Percentiles rank a stretch among this genome's conserved stretches.
Conservation (phyloP, 139 green algal species). For the Diplosphaera chodatii region DNA sequence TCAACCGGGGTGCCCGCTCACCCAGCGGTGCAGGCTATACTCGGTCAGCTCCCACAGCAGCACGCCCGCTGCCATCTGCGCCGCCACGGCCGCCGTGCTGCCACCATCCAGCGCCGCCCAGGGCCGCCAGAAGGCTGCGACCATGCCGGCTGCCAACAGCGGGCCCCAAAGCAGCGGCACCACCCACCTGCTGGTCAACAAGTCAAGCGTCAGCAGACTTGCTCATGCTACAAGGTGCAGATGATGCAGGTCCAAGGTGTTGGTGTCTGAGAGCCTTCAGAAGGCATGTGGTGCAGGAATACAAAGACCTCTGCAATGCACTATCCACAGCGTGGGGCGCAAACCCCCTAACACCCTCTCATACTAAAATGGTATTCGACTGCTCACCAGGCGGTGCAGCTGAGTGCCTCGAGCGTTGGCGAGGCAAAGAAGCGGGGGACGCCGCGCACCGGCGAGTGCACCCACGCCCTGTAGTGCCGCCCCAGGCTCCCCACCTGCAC, state of each 20-base stretch:
- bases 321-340: too few relatives aligned
- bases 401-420: slow-evolving; percentile 48
- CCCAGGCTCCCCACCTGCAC: slow-evolving; percentile 63
- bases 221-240: too few relatives aligned
- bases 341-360: too few relatives aligned
- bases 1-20: not conserved
- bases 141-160: slow-evolving; percentile 22
- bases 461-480: slow-evolving; percentile 69
- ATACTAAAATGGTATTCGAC: too few relatives aligned
- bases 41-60: slow-evolving; percentile 81
- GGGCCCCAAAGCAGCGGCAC: slow-evolving; percentile 87
- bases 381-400: slow-evolving; percentile 61
- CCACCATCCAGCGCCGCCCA: not conserved
- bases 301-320: too few relatives aligned
- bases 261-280: too few relatives aligned
- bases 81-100: not conserved
- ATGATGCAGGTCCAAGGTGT: too few relatives aligned
- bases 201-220: not conserved
- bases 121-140: not conserved
- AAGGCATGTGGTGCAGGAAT: too few relatives aligned
- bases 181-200: slow-evolving; percentile 52
- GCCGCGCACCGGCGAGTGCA: slow-evolving; percentile 63
- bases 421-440: slow-evolving; percentile 76
- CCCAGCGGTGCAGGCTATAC: slow-evolving; percentile 84
- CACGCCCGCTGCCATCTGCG: slow-evolving; percentile 40